A percentile compares a stretch with the other conserved stretches of the same genome.
Conservation (phyloP, 345 rosid genomes). For the Dipteronia dyeriana region DNA sequence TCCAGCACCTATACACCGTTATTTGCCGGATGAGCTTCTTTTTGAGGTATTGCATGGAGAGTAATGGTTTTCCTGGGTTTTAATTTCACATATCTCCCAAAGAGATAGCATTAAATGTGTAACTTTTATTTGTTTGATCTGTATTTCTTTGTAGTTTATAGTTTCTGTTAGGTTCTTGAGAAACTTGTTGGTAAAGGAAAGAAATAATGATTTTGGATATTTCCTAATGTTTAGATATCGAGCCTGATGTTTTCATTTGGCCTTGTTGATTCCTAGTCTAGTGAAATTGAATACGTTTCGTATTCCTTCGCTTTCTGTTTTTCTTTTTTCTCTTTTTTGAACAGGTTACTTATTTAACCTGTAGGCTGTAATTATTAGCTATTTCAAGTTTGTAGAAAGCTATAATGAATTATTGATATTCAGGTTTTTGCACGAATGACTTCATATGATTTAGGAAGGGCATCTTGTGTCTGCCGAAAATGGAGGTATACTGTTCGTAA, state of each 20-base stretch:
- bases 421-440: slow-evolving; percentile 86
- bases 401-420: slow-evolving; percentile 18
- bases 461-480: slow-evolving; percentile 86
- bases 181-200: neutral
- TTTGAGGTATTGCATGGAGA: slow-evolving; percentile 51
- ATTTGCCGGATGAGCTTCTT: slow-evolving; percentile 91
- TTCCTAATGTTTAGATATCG: neutral
- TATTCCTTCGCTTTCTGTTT: neutral
- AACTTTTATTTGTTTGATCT: too few species aligned
- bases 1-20: slow-evolving; percentile 75
- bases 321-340: neutral
- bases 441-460: slow-evolving; percentile 86
- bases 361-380: neutral
- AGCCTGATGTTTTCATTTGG: neutral
- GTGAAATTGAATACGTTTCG: neutral
- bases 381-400: neutral
- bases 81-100: neutral
- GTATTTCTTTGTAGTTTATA: too few species aligned
- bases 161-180: neutral
- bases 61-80: neutral
- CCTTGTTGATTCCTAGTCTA: neutral
- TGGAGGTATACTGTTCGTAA: slow-evolving; percentile 93
- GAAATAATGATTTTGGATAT: neutral
- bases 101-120: neutral
- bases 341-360: neutral